Conservation (phyloP, 2,329 filamentous ascomycete species). For the Clonostachys byssicola region DNA sequence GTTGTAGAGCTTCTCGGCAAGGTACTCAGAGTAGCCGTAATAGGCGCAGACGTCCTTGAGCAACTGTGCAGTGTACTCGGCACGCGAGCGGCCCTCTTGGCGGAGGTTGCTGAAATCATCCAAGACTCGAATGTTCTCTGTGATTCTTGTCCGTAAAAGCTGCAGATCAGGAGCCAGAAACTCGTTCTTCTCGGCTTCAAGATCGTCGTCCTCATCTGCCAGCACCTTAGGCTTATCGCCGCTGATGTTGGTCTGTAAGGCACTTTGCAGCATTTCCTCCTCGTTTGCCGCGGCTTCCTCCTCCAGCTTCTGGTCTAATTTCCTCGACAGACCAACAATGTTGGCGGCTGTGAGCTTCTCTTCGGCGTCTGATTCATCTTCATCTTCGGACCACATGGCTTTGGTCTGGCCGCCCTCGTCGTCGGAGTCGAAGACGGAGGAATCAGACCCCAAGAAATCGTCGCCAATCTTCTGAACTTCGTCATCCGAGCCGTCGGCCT, state of each 20-base stretch:
- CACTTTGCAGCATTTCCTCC: slow-evolving; percentile 79
- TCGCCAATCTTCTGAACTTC: slow-evolving; percentile 40
- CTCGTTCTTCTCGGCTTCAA: slow-evolving; percentile 53
- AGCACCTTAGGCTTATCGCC: slow-evolving; percentile 68
- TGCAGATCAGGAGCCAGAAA: slow-evolving; percentile 86
- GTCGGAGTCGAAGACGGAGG: slow-evolving; percentile 69
- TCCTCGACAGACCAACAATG: slow-evolving; percentile 85
- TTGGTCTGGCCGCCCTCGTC: slow-evolving; percentile 48
- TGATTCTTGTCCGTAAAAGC: slow-evolving; percentile 82
- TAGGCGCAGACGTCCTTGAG: slow-evolving; percentile 92
- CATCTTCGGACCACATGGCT: slow-evolving; percentile 91
- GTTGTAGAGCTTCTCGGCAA: slow-evolving; percentile 94
- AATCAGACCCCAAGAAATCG: slow-evolving; percentile 54
- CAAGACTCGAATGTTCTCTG: slow-evolving; percentile 86
- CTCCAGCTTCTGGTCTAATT: slow-evolving; percentile 73
- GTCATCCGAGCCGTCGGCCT: slow-evolving; percentile 35
- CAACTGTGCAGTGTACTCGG: slow-evolving; percentile 83
- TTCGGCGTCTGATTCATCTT: slow-evolving; percentile 82
- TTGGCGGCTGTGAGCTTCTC: slow-evolving; percentile 93
- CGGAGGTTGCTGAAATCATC: slow-evolving; percentile 82
- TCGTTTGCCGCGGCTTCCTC: slow-evolving; percentile 79
- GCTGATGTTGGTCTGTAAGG: slow-evolving; percentile 90
- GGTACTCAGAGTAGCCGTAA: slow-evolving; percentile 90
- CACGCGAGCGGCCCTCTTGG: slow-evolving; percentile 75
- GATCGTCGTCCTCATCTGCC: slow-evolving; percentile 54